Evolutionary conservation across 371 early-diverging fungal species (phyloP), one percentile per base, ranked within the genome.

Genomic region (Mortierella sp.): DNA sequence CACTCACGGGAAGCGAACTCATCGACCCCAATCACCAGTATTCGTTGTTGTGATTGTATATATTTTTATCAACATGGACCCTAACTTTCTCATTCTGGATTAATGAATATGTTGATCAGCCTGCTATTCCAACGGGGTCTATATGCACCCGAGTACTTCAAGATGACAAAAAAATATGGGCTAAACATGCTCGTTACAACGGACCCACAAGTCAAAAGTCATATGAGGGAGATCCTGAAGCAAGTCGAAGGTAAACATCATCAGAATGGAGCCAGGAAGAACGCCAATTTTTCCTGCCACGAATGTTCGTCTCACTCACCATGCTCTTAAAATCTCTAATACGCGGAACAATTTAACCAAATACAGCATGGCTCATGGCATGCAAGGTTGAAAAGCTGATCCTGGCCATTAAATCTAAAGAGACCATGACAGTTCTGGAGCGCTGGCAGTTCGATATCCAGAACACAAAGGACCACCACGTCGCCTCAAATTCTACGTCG

Each of bases 391-490:
- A 90, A 66, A 95, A 93, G 67, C 85, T 97, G 39, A 94, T 98
- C 14, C 77, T 98, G 70, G 96, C 93, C 1, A 92, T 98, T 58
- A 92, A 91, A 62, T 90, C 93, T 16, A 89, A 87, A 64, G 95
- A 96, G 24, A 94, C 94, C 3, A 83, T 91, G 2, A 93, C 97
- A 66, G 93, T 93, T 0, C 66, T 97, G 8, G 97, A 98, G 78
- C 90, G 97, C 62, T 98, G 98, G 98, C 95, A 96, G 74, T 98
- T 98, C 84, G 93, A 97, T 83, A 88, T 97, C 26, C 85, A 93
- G 49, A 70, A 77, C 63, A 66, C 73, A 47, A 81, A 83, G 70
- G 72, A 84, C 26, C 70, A 73, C 43, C 49, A 26, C 57, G 28
- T n/a, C 14, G 47, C 39, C 24, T 22, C 26, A 32, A 62, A 55